phyloP scores from a whole-genome alignment of 2,329 filamentous ascomycete species.

The Fusarium tuaranense region DNA sequence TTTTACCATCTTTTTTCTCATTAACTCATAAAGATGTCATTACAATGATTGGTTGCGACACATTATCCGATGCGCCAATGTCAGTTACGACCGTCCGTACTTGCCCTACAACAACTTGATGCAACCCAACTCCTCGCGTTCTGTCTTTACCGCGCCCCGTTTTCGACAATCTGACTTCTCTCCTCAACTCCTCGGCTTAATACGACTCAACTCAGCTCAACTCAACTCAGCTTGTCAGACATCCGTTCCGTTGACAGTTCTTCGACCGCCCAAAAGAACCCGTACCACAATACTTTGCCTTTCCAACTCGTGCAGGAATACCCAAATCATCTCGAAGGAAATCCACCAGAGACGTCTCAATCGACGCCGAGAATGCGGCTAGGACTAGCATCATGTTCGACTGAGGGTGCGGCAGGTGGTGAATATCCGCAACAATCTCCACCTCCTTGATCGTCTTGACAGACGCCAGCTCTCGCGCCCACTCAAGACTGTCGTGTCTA shows the following conservation, averaged over 20 bases:
- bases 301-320: conserved; percentile 40
- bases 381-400: conserved; percentile 68
- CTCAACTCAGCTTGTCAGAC: conserved; percentile 30
- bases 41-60: conserved; percentile 8
- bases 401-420: conserved; percentile 64
- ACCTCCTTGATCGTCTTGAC: conserved; percentile 62
- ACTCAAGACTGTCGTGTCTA: conserved; percentile 65
- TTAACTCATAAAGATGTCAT: conserved; percentile 9
- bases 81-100: background rate
- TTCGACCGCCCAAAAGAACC: conserved; percentile 42
- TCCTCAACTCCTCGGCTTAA: background rate
- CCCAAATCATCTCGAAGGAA: conserved; percentile 56
- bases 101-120: conserved; percentile 4
- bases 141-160: conserved; percentile 1
- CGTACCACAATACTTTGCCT: conserved; percentile 38
- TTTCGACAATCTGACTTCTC: background rate
- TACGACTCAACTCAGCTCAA: background rate
- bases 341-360: conserved; percentile 66
- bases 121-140: conserved; percentile 18
- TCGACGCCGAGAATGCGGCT: conserved; percentile 69
- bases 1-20: conserved; percentile 5
- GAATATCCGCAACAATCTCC: conserved; percentile 64
- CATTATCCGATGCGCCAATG: conserved; percentile 6
- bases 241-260: conserved; percentile 40
- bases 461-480: conserved; percentile 66